Evolutionary conservation across 1,284 basidiomycete species (phyloP).

Genomic region (Leccinum fallax): DNA sequence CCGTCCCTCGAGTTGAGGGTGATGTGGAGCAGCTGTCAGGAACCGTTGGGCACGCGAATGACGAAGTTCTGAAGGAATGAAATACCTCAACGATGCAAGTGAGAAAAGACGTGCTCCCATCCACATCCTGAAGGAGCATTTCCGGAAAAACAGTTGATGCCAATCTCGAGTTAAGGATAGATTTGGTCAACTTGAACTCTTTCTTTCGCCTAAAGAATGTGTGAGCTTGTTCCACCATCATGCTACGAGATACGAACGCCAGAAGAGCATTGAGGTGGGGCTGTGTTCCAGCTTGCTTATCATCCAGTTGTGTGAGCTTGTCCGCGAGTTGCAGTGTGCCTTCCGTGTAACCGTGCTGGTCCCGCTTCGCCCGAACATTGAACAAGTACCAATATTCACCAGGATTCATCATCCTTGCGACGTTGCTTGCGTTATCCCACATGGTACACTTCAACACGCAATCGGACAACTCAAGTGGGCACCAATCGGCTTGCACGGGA

Average conservation of each 20-base stretch:
- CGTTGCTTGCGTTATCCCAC: constrained; percentile 51
- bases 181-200: constrained; percentile 41
- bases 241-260: constrained; percentile 42
- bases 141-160: constrained; percentile 43
- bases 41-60: constrained; percentile 6
- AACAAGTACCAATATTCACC: constrained; percentile 58
- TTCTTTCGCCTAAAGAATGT: constrained; percentile 52
- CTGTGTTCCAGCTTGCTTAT: constrained; percentile 40
- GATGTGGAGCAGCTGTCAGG: constrained; percentile 49
- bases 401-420: constrained; percentile 47
- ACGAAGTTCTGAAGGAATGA: not conserved
- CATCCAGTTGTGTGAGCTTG: constrained; percentile 49
- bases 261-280: constrained; percentile 51
- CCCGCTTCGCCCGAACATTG: constrained; percentile 52
- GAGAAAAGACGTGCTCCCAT: constrained; percentile 46
- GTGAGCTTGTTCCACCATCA: constrained; percentile 10
- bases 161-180: constrained; percentile 22
- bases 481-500: constrained; percentile 46
- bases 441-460: constrained; percentile 55
- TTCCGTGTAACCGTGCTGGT: constrained; percentile 48
- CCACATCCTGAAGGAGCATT: constrained; percentile 48
- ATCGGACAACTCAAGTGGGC: constrained; percentile 45
- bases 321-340: constrained; percentile 49
- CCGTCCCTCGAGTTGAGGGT: constrained; percentile 36
- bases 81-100: constrained; percentile 62